Percentiles rank a stretch among this genome's conserved stretches.
Evolutionary conservation across 495 filamentous ascomycete genomes (phyloP).

Genomic region (Clohesyomyces aquaticus): DNA sequence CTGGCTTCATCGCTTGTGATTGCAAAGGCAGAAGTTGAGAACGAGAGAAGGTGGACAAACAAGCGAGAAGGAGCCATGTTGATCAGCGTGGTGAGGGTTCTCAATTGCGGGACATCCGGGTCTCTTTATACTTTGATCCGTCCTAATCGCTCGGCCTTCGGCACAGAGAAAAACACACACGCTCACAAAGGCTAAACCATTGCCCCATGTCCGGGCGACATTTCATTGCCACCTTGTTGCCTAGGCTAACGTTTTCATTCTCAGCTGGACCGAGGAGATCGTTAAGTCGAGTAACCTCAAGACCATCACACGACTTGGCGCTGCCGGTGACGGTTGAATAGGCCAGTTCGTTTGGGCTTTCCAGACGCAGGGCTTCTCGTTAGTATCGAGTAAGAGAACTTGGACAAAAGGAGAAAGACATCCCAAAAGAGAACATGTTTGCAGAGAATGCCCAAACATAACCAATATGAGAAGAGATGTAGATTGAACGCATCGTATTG

Average conservation of each 20-base stretch:
- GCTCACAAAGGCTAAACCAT: conserved; percentile 1
- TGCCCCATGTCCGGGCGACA: not conserved
- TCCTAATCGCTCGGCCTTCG: not conserved
- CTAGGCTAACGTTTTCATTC: not conserved
- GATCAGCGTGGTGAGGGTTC: not conserved
- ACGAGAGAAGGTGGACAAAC: conserved; percentile 13
- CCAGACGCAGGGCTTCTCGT: too few relatives aligned
- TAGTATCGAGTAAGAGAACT: too few relatives aligned
- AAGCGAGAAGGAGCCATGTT: conserved; percentile 18
- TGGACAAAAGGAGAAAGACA: not conserved
- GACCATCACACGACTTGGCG: not conserved
- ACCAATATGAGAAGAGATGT: not conserved
- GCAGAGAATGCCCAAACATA: not conserved
- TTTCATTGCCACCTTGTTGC: not conserved
- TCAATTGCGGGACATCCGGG: not conserved
- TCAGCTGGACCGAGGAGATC: conserved; percentile 14
- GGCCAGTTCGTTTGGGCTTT: too few relatives aligned
- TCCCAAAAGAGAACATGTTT: not conserved
- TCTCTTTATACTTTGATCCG: conserved; percentile 5
- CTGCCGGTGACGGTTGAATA: not conserved
- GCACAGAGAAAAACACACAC: not conserved
- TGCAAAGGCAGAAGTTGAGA: conserved; percentile 8
- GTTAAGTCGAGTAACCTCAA: conserved; percentile 14
- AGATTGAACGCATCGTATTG: conserved; percentile 2
- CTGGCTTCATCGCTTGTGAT: conserved; percentile 19